A percentile compares a stretch with the other conserved stretches of the same genome.
Conservation (phyloP, 768 basidiomycete species). For the Suillus luteus region DNA sequence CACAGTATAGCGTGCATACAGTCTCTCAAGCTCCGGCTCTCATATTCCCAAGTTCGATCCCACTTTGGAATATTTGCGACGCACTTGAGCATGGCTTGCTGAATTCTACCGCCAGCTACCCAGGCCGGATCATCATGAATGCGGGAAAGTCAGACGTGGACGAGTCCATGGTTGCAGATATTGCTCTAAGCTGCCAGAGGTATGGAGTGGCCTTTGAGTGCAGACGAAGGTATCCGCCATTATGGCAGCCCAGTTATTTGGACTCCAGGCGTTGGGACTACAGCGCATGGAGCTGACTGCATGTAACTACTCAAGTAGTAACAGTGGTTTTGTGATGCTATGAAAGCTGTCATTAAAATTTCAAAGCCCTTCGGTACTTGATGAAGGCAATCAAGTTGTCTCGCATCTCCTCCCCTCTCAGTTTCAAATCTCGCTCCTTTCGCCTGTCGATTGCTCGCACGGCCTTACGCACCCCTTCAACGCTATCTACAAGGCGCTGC, state of each 20-base stretch:
- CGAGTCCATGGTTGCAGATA: not conserved
- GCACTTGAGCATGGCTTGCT: constrained; percentile 13
- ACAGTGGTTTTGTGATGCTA: not conserved
- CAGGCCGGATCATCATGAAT: constrained; percentile 7
- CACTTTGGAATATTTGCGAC: constrained; percentile 9
- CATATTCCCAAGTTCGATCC: constrained; percentile 9
- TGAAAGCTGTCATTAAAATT: constrained; percentile 25
- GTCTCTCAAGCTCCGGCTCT: not conserved
- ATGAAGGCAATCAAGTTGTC: constrained; percentile 79
- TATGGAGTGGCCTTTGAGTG: constrained; percentile 10
- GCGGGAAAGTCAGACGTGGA: constrained; percentile 7
- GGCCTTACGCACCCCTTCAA: constrained; percentile 62
- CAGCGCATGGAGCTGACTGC: constrained; percentile 1
- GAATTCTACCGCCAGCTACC: not conserved
- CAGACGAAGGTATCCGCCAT: constrained; percentile 8
- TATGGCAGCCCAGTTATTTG: constrained; percentile 3
- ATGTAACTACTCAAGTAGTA: not conserved
- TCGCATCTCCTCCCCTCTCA: constrained; percentile 73
- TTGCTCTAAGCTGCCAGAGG: constrained; percentile 5
- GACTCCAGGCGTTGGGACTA: not conserved
- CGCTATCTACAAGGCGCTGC: constrained; percentile 52
- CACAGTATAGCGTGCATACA: constrained; percentile 6
- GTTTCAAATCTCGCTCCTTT: constrained; percentile 62
- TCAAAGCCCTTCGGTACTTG: constrained; percentile 64
- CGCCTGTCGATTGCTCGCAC: constrained; percentile 68